Evolutionary conservation across 306 rosid genomes (phyloP), one percentile per base, ranked within the genome.

Genomic region (Spatholobus suberectus): DNA sequence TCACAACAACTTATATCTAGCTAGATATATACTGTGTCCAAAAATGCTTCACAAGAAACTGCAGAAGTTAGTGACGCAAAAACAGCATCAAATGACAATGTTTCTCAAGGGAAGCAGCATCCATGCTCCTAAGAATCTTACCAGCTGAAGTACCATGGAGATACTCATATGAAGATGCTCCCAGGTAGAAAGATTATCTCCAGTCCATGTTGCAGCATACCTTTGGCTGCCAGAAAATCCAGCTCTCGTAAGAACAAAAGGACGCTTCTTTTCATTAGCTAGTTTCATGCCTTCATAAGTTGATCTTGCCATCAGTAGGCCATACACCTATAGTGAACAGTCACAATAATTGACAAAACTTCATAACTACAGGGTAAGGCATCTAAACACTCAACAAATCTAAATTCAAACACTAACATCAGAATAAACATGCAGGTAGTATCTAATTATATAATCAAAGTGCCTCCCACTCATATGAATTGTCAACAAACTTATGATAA

Each of bases 201-300:
- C 98, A 0, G 97, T 94, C 97, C 98, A 92, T 11, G 96, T 94
- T 78, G 98, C 96, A 80, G 98, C 98, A 83, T 91, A 89, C 88
- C 93, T 90, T 88, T 94, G 98, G 88, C 94, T 92, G 57, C 98
- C 98, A 90, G 81, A 69, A 87, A 94, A 91, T 87, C 97, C 98
- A 85, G 97, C 98, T 86, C 98, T 90, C 17, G 98, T 92, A 79
- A 94, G 98, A 87, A 94, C 97, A 91, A 94, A 94, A 66, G 98
- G 98, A 75, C 97, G 96, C 87, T 86, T 91, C 38, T 85, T 86
- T 83, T 81, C 85, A 81, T 88, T 88, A 76, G 92, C 93, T 80
- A 88, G 66, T 81, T 90, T 90, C 97, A 94, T 90, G 79, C 98
- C 98, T 81, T 94, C 98, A 86, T 82, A 89, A 47, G 98, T 94